Evolutionary conservation across 768 basidiomycete species (phyloP).

Genomic region (Rhodosporidiobolus sp.): DNA sequence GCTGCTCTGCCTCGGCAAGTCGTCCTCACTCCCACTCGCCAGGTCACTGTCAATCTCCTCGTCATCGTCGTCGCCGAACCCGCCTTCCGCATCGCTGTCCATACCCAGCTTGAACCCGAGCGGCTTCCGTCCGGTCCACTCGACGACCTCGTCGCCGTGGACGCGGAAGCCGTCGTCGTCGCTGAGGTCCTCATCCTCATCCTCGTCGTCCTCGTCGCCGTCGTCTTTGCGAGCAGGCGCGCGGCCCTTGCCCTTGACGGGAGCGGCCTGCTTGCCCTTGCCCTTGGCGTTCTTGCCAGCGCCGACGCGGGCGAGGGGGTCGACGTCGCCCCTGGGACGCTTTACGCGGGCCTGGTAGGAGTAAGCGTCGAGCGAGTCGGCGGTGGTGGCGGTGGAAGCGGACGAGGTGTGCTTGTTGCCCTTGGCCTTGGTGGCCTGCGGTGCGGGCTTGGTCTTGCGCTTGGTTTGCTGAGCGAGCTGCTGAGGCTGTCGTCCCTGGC

Average conservation of each 20-base stretch:
- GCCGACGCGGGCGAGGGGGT: slow-evolving; percentile 20
- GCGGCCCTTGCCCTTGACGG: slow-evolving; percentile 47
- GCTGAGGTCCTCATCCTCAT: slow-evolving; percentile 54
- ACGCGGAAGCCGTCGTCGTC: slow-evolving; percentile 45
- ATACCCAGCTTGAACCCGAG: slow-evolving; percentile 51
- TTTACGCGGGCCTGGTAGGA: slow-evolving; percentile 10
- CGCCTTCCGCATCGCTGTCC: slow-evolving; percentile 45
- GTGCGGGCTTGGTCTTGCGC: not conserved
- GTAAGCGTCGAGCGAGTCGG: slow-evolving; percentile 30
- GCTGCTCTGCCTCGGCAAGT: slow-evolving; percentile 66
- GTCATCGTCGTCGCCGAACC: slow-evolving; percentile 62
- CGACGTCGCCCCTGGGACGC: slow-evolving; percentile 31
- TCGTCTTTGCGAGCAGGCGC: slow-evolving; percentile 46
- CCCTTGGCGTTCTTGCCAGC: slow-evolving; percentile 7
- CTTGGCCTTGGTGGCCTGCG: not conserved
- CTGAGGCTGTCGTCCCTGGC: slow-evolving; percentile 32
- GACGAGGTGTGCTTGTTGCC: not conserved
- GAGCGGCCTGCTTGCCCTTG: slow-evolving; percentile 46
- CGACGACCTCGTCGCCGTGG: slow-evolving; percentile 24
- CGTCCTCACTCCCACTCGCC: slow-evolving; percentile 70
- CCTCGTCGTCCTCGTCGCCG: slow-evolving; percentile 51
- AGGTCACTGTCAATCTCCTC: slow-evolving; percentile 82
- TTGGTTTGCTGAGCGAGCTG: not conserved
- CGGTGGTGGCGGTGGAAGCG: not conserved
- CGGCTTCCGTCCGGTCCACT: slow-evolving; percentile 40